A percentile compares a stretch with the other conserved stretches of the same genome.
Evolutionary conservation across 1,284 basidiomycete species (phyloP).

Genomic region (Lentinula novae-zelandiae): DNA sequence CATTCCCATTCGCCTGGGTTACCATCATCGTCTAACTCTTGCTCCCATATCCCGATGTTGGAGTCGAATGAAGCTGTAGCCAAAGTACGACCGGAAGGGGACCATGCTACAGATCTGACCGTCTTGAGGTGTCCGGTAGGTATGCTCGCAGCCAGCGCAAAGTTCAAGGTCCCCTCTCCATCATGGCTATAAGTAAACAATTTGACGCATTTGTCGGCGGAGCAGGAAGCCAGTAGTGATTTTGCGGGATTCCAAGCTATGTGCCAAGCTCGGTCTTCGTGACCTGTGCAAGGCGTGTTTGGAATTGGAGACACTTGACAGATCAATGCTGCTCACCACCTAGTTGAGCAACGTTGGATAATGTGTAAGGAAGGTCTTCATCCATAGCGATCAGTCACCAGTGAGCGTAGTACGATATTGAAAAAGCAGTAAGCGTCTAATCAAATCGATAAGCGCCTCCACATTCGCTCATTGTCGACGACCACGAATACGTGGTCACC

Average conservation of each 20-base stretch:
- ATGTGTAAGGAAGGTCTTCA: slow-evolving; percentile 5
- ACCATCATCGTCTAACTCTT: slow-evolving; percentile 45
- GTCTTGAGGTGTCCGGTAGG: slow-evolving; percentile 88
- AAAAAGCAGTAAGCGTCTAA: neutral
- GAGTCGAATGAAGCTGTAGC: slow-evolving; percentile 96
- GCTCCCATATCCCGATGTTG: slow-evolving; percentile 91
- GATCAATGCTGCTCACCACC: neutral
- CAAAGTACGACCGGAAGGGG: slow-evolving; percentile 84
- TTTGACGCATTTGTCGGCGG: slow-evolving; percentile 89
- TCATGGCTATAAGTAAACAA: slow-evolving; percentile 67
- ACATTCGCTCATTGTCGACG: no score
- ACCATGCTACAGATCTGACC: slow-evolving; percentile 88
- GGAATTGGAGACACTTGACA: neutral
- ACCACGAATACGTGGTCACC: no score
- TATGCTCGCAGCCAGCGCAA: slow-evolving; percentile 61
- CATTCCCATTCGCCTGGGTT: slow-evolving; percentile 75
- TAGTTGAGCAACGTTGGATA: slow-evolving; percentile 3
- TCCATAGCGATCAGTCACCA: neutral
- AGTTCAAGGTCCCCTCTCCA: slow-evolving; percentile 28
- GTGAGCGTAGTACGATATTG: neutral
- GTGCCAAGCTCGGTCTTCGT: slow-evolving; percentile 86
- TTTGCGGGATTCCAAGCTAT: slow-evolving; percentile 89
- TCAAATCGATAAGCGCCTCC: neutral
- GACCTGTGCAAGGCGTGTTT: slow-evolving; percentile 42
- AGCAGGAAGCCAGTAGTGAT: slow-evolving; percentile 87